Base-by-base conservation (phyloP, 805 yeast genomes). In the Candida sanyiensis region DNA sequence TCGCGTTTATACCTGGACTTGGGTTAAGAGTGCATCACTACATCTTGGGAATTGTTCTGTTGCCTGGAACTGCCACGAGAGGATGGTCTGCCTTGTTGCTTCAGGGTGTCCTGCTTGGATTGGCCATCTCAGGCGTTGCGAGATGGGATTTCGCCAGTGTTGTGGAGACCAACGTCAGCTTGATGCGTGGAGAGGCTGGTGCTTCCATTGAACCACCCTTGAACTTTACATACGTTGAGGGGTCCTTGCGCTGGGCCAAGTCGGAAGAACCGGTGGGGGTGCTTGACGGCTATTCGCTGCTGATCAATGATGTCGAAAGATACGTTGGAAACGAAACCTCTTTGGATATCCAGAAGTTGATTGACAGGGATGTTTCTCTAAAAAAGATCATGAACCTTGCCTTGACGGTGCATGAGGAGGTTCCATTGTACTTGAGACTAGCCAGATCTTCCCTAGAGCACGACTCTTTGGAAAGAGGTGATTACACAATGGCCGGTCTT, bases 61-160 rank as follows among this genome's bases (percentile, higher is more conserved):
- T 89, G 2, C 95, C 96, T 0, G 97, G 96, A 0, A 85, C 96
- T 29, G 70, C 79, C 3, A 83, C 90, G 0, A 66, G 77, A 47
- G 89, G 93, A 0, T 55, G 73, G 28, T 68, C 84, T 0, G 88
- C 89, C 0, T 66, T 83, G 48, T 50, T 82, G 7, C 82, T 85
- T 54, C 96, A 89, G 56, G 97, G 97, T 2, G 72, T 90, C 1
- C 63, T 90, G 18, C 57, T 86, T 1, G 98, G 97, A 0, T 64
- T 90, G 32, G 70, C 83, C 35, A 67, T 88, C 6, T 82, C 89
- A 17, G 98, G 98, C 0, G 77, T 86, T 2, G 76, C 94, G 0
- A 67, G 94, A 40, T 90, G 98, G 98, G 97, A 93, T 40, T 79
- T 83, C 52, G 97, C 94, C 3, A 79, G 96, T 11, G 77, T 90